phyloP scores from a whole-genome alignment of 306 rosid genomes.

The Gillenia trifoliata region DNA sequence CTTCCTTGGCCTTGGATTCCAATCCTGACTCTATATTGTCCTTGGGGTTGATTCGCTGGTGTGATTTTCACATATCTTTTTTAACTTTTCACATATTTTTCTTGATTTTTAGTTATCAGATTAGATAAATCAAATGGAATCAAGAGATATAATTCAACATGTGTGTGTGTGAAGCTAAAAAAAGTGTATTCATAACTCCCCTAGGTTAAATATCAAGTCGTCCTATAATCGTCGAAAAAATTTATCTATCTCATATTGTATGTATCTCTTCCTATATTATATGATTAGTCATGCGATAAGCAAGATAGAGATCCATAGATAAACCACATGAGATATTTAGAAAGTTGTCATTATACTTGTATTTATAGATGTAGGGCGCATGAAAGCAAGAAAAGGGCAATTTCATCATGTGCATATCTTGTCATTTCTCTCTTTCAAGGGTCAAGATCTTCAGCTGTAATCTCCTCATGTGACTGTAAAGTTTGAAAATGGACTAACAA shows the following conservation, averaged over 20 bases:
- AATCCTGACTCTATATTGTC: neutral
- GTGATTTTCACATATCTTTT: no score
- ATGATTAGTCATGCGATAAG: no score
- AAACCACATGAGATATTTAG: conserved; percentile 1
- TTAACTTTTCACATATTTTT: no score
- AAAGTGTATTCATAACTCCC: no score
- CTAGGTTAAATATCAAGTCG: no score
- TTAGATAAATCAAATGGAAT: no score
- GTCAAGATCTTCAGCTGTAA: neutral
- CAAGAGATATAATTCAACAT: no score
- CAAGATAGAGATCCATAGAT: neutral
- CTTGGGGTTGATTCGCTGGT: no score
- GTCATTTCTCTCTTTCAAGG: neutral
- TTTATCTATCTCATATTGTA: neutral
- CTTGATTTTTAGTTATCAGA: no score
- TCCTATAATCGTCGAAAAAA: no score
- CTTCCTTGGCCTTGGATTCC: neutral
- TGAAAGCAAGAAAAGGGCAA: conserved; percentile 26
- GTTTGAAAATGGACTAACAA: conserved; percentile 1
- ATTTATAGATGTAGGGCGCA: neutral
- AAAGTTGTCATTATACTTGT: neutral
- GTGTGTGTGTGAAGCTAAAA: no score
- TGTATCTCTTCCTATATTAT: neutral
- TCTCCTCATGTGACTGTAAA: conserved; percentile 9
- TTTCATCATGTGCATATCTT: neutral